These are phyloP conservation scores for Scedosporium minutisporum DNA, from an alignment of 2,329 filamentous ascomycete genomes.

Conservation along the genomic window DNA sequence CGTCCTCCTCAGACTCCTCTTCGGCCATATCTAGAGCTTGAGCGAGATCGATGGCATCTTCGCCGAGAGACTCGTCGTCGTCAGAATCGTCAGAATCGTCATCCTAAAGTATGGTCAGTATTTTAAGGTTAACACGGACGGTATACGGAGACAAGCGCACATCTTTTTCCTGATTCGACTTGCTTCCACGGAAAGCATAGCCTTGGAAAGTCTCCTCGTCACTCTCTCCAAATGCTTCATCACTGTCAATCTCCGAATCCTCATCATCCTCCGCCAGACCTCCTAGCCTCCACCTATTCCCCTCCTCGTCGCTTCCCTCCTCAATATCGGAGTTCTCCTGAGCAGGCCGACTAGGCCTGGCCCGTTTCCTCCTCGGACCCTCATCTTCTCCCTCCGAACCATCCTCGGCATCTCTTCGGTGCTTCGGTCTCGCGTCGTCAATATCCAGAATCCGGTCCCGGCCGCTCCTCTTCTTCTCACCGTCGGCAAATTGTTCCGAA, in stretches of 20 bases:
- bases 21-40: constrained; percentile 47
- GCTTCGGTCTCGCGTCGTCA: constrained; percentile 17
- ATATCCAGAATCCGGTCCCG: constrained; percentile 43
- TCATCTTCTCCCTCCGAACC: constrained; percentile 40
- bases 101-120: constrained; percentile 23
- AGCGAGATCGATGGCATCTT: constrained; percentile 50
- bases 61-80: constrained; percentile 48
- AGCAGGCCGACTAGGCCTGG: constrained; percentile 32
- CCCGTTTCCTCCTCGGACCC: constrained; percentile 29
- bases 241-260: constrained; percentile 56
- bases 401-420: constrained; percentile 15
- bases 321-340: constrained; percentile 48
- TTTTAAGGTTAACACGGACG: background rate
- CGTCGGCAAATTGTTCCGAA: constrained; percentile 39
- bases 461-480: constrained; percentile 32
- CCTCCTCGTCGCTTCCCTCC: constrained; percentile 74
- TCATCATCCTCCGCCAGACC: constrained; percentile 45
- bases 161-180: constrained; percentile 21
- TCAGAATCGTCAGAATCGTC: constrained; percentile 48
- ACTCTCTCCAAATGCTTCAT: constrained; percentile 79
- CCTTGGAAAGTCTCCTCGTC: constrained; percentile 79
- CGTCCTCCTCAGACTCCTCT: constrained; percentile 37
- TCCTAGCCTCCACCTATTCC: constrained; percentile 76
- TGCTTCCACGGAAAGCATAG: constrained; percentile 48
- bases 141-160: constrained; percentile 10